phyloP scores from a whole-genome alignment of 1,139 yeast genomes.

The Kodamaea fungicola region DNA sequence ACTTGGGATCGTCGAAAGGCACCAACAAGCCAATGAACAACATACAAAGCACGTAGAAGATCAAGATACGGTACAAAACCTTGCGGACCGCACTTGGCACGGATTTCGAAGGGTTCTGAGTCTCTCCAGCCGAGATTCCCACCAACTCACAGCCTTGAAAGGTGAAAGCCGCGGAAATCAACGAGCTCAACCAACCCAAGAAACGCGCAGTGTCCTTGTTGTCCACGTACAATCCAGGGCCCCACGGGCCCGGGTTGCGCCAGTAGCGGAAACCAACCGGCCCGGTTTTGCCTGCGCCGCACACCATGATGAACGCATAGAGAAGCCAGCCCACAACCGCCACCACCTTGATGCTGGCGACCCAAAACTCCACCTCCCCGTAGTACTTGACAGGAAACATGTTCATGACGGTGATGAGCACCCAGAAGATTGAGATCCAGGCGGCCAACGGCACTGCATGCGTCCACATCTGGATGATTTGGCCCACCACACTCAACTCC shows the following conservation, averaged over 20 bases:
- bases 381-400: constrained; percentile 60
- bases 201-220: constrained; percentile 53
- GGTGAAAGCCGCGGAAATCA: constrained; percentile 73
- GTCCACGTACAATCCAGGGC: constrained; percentile 50
- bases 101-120: constrained; percentile 74
- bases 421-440: constrained; percentile 74
- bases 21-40: constrained; percentile 81
- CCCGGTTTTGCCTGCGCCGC: constrained; percentile 68
- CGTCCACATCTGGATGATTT: constrained; percentile 75
- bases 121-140: constrained; percentile 88
- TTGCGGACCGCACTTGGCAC: constrained; percentile 84
- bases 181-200: constrained; percentile 61
- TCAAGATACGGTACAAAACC: constrained; percentile 73
- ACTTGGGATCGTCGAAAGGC: constrained; percentile 65
- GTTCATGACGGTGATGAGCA: constrained; percentile 47
- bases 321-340: constrained; percentile 74
- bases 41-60: constrained; percentile 77
- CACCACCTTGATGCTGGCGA: constrained; percentile 63
- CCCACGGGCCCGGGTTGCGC: constrained; percentile 91
- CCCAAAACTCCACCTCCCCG: constrained; percentile 63
- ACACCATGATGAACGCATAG: constrained; percentile 65
- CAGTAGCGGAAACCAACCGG: constrained; percentile 88
- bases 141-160: constrained; percentile 79
- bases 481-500: constrained; percentile 80
- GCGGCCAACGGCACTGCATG: constrained; percentile 65